Base-by-base conservation (phyloP, 768 basidiomycete genomes). In the Leucosporidium scottii region DNA sequence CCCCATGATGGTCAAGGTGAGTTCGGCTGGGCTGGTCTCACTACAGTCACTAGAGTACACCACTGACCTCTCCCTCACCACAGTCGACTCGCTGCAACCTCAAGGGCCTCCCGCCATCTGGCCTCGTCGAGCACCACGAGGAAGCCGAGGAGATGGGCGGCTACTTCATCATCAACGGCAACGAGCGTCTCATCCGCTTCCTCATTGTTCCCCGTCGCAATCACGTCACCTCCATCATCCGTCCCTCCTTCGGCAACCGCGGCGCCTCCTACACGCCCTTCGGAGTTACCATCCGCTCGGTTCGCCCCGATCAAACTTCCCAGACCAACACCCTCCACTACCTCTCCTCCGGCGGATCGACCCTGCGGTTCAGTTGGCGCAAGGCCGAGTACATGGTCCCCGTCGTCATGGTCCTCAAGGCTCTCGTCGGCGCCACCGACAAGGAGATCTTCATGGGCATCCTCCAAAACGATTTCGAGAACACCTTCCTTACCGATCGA, bases 351-450 rank as follows among this genome's bases (percentile, higher is more conserved):
- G 96, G 96, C 55, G 93, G 86, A 73, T 91, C 93, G n/a, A 98
- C 93, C 83, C 79, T 98, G 23, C 87, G 96, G 25, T 98, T 99
- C 80, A 90, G 85, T 76, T 96, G 91, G 91, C 82, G 94, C 62
- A 99, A 98, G 79, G 90, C 94, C 77, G 96, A 99, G 84, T 99
- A 93, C 77, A 90, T 94, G 64, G 90, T 99, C 51, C 96, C 96
- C 8, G 89, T 97, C 78, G 93, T 98, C 87, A 84, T 99, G 54
- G 83, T 98, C 74, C 84, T 99, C 73, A 98, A 98, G 77, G 93
- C 93, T 31, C 84, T 98, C 39, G 85, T 92, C 6, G 84, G 87
- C 64, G 89, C 93, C 18, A 90, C 89, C 17, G 96, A 99, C 81
- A 88, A 87, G 78, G 96, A 98, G 78, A 90, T 99, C 57, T 98